Percentiles rank a stretch among this genome's conserved stretches.
Conservation (phyloP, 2,329 filamentous ascomycete genomes). For the Xylaria digitata region DNA sequence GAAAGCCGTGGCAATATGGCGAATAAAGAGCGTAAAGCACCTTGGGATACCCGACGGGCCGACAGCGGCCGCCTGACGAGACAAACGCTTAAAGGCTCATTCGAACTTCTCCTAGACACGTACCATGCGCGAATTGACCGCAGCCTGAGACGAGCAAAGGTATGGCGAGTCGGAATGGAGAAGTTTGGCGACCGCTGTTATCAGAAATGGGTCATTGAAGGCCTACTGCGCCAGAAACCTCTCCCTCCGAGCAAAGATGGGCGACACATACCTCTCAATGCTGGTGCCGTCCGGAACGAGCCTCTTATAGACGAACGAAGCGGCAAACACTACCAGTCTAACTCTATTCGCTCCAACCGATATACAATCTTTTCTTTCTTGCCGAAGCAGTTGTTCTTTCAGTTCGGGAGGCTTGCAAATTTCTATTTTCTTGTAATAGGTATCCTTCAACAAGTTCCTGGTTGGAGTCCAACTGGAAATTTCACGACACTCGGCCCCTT, state of each 20-base stretch:
- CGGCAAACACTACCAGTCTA: constrained; percentile 62
- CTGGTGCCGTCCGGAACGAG: constrained; percentile 41
- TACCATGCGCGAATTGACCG: constrained; percentile 19
- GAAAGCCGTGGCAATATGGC: constrained; percentile 8
- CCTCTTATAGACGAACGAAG: constrained; percentile 63
- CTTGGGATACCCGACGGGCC: neutral
- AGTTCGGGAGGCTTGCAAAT: constrained; percentile 87
- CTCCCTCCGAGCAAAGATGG: constrained; percentile 80
- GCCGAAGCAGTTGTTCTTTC: constrained; percentile 84
- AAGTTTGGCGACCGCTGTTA: constrained; percentile 46
- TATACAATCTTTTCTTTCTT: constrained; percentile 88
- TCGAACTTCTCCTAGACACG: constrained; percentile 6
- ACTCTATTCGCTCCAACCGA: constrained; percentile 81
- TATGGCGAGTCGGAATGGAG: constrained; percentile 17
- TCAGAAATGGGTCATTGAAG: constrained; percentile 57
- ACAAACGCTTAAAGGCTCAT: neutral
- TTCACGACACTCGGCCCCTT: constrained; percentile 80
- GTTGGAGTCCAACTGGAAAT: constrained; percentile 78
- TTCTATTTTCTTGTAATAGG: constrained; percentile 89
- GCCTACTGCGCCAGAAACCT: constrained; percentile 71
- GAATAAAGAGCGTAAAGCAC: neutral
- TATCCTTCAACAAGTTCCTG: constrained; percentile 83
- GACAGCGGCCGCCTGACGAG: neutral
- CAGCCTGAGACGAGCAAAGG: constrained; percentile 25
- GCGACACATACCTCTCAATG: constrained; percentile 58